Conservation (phyloP, 2,329 filamentous ascomycete genomes). For the Paecilomyces sp. region DNA sequence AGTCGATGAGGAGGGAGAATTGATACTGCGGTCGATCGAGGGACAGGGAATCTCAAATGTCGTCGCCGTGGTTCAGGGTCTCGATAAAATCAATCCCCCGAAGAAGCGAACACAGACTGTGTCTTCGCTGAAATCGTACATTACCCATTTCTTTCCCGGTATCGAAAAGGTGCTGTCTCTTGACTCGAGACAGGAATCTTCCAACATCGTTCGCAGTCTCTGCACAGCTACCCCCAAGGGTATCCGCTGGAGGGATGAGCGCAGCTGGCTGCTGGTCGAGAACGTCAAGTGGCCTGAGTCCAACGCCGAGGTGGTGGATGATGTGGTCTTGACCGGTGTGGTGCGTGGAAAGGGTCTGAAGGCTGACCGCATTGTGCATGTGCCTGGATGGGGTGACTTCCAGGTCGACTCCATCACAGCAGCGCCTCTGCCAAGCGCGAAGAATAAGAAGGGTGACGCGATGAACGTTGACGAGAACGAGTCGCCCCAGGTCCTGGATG, state of each 20-base stretch:
- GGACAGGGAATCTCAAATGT: slow-evolving; percentile 91
- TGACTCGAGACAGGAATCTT: slow-evolving; percentile 81
- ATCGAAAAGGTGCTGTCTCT: slow-evolving; percentile 87
- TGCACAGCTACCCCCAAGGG: slow-evolving; percentile 92
- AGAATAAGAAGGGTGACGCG: slow-evolving; percentile 49
- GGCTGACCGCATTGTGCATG: slow-evolving; percentile 79
- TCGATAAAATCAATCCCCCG: slow-evolving; percentile 69
- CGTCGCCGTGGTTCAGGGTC: slow-evolving; percentile 73
- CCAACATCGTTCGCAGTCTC: slow-evolving; percentile 81
- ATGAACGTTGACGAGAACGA: slow-evolving; percentile 62
- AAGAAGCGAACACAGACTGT: slow-evolving; percentile 73
- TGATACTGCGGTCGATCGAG: slow-evolving; percentile 79
- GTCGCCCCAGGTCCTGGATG: slow-evolving; percentile 51
- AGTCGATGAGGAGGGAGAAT: slow-evolving; percentile 69
- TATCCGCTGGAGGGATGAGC: slow-evolving; percentile 88
- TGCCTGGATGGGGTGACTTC: slow-evolving; percentile 91
- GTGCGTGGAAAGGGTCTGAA: slow-evolving; percentile 82
- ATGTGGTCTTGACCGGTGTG: slow-evolving; percentile 72
- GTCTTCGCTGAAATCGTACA: slow-evolving; percentile 80
- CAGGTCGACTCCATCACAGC: slow-evolving; percentile 84
- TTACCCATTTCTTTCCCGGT: slow-evolving; percentile 88
- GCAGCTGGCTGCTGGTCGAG: slow-evolving; percentile 92
- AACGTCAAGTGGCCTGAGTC: slow-evolving; percentile 64
- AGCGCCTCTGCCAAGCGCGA: slow-evolving; percentile 56
- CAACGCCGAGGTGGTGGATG: slow-evolving; percentile 36